Conservation (phyloP, 2,329 filamentous ascomycete species). For the Claviceps fusiformis region DNA sequence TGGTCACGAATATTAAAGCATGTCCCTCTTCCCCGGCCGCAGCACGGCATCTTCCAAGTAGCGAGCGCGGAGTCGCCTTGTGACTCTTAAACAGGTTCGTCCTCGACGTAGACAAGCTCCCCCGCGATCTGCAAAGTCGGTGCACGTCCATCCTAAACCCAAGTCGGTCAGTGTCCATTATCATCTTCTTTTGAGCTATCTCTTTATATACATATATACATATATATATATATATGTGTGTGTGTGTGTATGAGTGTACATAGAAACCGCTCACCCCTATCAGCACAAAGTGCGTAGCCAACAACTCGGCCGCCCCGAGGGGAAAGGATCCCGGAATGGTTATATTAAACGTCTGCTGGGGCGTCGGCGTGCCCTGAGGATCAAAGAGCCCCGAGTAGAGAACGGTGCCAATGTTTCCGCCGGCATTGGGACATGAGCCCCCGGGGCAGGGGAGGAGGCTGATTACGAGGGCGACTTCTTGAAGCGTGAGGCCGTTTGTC, state of each 20-base stretch:
- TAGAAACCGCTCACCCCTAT: neutral
- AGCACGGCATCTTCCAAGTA: no score
- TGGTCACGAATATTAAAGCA: no score
- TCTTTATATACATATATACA: no score
- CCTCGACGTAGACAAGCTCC: neutral
- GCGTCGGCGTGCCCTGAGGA: neutral
- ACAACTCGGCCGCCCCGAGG: neutral
- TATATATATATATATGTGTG: no score
- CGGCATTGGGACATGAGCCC: neutral
- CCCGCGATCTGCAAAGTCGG: neutral
- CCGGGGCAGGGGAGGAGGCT: conserved; percentile 2
- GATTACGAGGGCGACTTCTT: neutral
- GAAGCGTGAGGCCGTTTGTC: neutral
- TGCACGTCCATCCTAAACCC: neutral
- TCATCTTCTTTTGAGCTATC: no score
- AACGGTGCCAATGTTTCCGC: neutral
- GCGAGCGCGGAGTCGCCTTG: no score
- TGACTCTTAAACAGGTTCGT: no score
- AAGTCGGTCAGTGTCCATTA: neutral
- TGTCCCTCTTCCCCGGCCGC: no score
- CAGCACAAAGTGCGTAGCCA: conserved; percentile 4
- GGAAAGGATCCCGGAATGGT: neutral
- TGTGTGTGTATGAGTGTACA: no score
- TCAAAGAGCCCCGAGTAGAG: neutral
- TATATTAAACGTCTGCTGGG: neutral